phyloP scores from a whole-genome alignment of 768 basidiomycete species.

The Cystoderma amianthinum region DNA sequence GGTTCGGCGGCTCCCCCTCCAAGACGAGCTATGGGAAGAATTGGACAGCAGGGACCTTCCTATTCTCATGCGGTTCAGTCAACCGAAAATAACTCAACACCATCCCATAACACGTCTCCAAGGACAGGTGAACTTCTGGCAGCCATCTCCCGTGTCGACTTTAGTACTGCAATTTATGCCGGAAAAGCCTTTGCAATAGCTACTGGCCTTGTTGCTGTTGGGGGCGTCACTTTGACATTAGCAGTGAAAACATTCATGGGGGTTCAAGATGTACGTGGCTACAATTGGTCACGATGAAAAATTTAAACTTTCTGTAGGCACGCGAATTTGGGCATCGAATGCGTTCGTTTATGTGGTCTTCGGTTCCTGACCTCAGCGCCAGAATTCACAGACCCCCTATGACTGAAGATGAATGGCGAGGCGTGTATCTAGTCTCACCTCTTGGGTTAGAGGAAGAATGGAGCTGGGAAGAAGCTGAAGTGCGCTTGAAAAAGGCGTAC shows the following conservation, averaged over 20 bases:
- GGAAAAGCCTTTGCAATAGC: conserved; percentile 63
- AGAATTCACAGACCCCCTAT: conserved; percentile 40
- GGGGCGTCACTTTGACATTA: conserved; percentile 36
- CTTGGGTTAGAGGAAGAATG: conserved; percentile 27
- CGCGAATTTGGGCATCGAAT: conserved; percentile 54
- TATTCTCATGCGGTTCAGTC: conserved; percentile 5
- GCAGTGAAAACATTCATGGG: conserved; percentile 47
- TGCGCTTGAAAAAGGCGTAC: conserved; percentile 47
- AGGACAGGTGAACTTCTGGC: conserved; percentile 23
- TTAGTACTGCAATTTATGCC: conserved; percentile 46
- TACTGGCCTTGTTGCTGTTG: conserved; percentile 46
- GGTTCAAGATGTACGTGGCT: conserved; percentile 42
- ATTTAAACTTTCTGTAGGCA: conserved; percentile 25
- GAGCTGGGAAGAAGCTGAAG: conserved; percentile 47
- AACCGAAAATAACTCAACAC: conserved; percentile 9
- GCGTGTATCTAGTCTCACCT: conserved; percentile 7
- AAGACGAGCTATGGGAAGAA: conserved; percentile 11
- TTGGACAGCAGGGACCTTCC: conserved; percentile 4
- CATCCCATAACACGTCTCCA: conserved; percentile 18
- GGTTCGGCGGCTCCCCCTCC: conserved; percentile 21
- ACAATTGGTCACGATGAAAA: background rate
- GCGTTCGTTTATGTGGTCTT: conserved; percentile 37
- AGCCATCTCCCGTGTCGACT: conserved; percentile 28
- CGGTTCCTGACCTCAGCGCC: conserved; percentile 42
- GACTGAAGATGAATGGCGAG: conserved; percentile 19